Evolutionary conservation across 2,329 filamentous ascomycete genomes (phyloP).

Genomic region (Cytospora schulzeri): DNA sequence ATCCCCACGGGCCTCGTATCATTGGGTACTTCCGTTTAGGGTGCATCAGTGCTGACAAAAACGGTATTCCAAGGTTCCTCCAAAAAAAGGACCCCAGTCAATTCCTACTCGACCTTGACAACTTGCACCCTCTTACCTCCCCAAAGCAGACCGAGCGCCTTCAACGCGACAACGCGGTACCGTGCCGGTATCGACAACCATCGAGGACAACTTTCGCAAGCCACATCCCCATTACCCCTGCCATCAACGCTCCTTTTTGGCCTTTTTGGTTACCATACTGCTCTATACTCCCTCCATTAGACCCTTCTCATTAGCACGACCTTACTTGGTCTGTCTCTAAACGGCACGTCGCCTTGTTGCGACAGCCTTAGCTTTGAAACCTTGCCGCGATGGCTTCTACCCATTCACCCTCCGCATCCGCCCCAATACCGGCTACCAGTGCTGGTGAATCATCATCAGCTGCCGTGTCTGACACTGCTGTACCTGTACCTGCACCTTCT

Average conservation of each 20-base stretch:
- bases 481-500: slow-evolving; percentile 33
- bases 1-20: neutral
- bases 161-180: slow-evolving; percentile 2
- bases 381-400: slow-evolving; percentile 12
- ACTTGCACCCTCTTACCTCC: neutral
- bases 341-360: slow-evolving; percentile 25
- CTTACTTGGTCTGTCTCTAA: neutral
- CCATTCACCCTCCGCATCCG: slow-evolving; percentile 9
- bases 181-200: neutral
- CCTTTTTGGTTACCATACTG: neutral
- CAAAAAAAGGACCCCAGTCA: neutral
- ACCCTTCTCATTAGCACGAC: neutral
- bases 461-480: slow-evolving; percentile 13
- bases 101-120: neutral
- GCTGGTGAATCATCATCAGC: slow-evolving; percentile 22
- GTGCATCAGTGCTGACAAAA: neutral
- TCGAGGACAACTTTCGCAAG: slow-evolving; percentile 1
- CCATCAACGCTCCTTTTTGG: neutral
- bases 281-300: neutral
- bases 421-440: slow-evolving; percentile 12
- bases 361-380: slow-evolving; percentile 20
- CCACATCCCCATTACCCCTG: neutral
- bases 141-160: neutral
- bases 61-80: too few species aligned
- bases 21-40: neutral